Evolutionary conservation across 2,329 filamentous ascomycete genomes (phyloP), one percentile per base, ranked within the genome.

Genomic region (Monilinia laxa): DNA sequence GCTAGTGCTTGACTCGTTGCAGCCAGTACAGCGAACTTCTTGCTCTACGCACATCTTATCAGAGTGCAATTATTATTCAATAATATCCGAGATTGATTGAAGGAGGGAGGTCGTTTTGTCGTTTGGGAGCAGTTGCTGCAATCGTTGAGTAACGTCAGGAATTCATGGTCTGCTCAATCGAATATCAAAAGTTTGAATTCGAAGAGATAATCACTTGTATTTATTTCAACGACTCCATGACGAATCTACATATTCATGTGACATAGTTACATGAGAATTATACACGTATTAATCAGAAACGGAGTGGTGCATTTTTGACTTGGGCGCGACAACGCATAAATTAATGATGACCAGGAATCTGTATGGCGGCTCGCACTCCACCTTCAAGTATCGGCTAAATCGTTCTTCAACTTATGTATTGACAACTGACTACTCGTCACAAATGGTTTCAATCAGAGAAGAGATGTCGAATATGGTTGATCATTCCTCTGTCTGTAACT

Each of bases 1-100:
- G 49, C 45, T 60, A 25, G 63, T 65, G 18, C 55, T 65, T 10
- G 63, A 65, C 38, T 60, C 55, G 16, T 58, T 60, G 55, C 63
- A 65, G 16, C 45, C 63, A 18, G 63, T 65, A 35, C 63, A 65
- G 35, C 63, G 63, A 60, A 65, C 63, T 49, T 65, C 54, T 58
- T 65, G 63, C 35, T 65, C 63, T 35, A 45, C 57, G 23, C 63
- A 65, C 63, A 60, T 65, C 18, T 25, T 38, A 4, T 14, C n/a
- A 2, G 28, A 16, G 49, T 52, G 42, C n/a, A 31, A 38, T 16
- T 31, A 25, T 14, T 7, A 23, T 60, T 18, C 28, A 25, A 45
- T 42, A 4, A 65, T 42, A 18, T 35, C 12, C 11, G 16, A 45
- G 11, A 40, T 62, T 58, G 31, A 64, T 38, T 16, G n/a, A 51